Percentiles rank a stretch among this genome's conserved stretches.
These are phyloP conservation scores for Phalaenopsis equestris DNA, from an alignment of 106 monocot species.

Conservation along the genomic window DNA sequence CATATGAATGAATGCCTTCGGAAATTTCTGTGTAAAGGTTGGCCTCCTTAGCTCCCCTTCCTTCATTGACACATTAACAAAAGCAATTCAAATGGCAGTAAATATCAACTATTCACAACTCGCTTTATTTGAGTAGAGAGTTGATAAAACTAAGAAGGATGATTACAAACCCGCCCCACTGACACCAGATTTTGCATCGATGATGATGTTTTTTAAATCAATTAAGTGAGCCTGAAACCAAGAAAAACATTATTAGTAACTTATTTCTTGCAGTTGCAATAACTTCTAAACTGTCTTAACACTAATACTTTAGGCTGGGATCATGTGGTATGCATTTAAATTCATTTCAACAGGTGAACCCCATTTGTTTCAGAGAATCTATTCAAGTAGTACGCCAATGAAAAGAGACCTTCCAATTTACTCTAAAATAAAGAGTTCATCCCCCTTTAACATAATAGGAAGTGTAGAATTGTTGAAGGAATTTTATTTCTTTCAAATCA, in stretches of 20 bases:
- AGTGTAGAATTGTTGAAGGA: too few relatives aligned
- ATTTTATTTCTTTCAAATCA: too few relatives aligned
- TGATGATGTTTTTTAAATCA: constrained; percentile 72
- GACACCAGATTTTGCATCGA: constrained; percentile 97
- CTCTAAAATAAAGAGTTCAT: too few relatives aligned
- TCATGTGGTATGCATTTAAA: not conserved
- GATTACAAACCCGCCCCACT: constrained; percentile 81
- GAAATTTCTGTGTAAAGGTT: constrained; percentile 90
- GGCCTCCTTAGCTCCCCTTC: constrained; percentile 93
- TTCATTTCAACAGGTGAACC: too few relatives aligned
- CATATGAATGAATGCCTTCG: constrained; percentile 90
- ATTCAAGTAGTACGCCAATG: too few relatives aligned
- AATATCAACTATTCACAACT: not conserved
- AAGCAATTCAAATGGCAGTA: not conserved
- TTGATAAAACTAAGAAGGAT: not conserved
- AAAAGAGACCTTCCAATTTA: not conserved
- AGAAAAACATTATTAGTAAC: not conserved
- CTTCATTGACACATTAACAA: constrained; percentile 24
- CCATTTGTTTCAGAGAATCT: too few relatives aligned
- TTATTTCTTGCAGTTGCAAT: not conserved
- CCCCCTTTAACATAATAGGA: too few relatives aligned
- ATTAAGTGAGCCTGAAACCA: constrained; percentile 56
- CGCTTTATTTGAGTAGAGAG: not conserved
- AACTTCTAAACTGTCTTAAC: not conserved
- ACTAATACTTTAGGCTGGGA: not conserved